Conservation (phyloP, 306 rosid genomes). For the Vicia villosa region DNA sequence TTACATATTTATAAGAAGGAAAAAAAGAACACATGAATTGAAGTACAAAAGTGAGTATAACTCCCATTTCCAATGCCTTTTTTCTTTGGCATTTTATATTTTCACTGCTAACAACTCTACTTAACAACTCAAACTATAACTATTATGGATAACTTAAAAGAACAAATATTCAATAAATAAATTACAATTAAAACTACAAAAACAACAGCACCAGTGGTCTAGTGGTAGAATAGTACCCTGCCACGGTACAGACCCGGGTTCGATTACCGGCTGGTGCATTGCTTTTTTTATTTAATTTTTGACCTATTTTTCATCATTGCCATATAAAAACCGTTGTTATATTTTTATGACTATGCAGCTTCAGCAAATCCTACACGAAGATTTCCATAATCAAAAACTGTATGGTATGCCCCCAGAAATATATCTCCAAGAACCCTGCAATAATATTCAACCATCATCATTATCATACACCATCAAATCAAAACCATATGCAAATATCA, state of each 20-base stretch:
- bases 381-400: constrained; percentile 68
- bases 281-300: too few species aligned
- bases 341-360: constrained; percentile 35
- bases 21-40: too few species aligned
- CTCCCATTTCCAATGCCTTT: too few species aligned
- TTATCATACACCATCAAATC: constrained; percentile 26
- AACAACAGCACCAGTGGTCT: constrained; percentile 80
- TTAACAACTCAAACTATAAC: too few species aligned
- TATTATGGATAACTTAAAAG: too few species aligned
- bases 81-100: too few species aligned
- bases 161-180: neutral
- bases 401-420: constrained; percentile 73
- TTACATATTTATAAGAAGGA: fast-evolving
- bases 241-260: constrained; percentile 74
- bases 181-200: fast-evolving
- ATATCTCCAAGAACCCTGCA: constrained; percentile 57
- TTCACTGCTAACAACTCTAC: neutral
- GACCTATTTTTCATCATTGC: neutral
- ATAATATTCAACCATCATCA: neutral
- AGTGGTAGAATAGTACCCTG: constrained; percentile 96
- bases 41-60: too few species aligned
- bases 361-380: constrained; percentile 59
- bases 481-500: neutral
- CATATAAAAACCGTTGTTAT: too few species aligned
- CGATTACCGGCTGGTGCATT: constrained; percentile 85